Percentiles rank a stretch among this genome's conserved stretches.
phyloP scores from a whole-genome alignment of 2,329 filamentous ascomycete genomes.

The Fusarium pseudoanthophilum region DNA sequence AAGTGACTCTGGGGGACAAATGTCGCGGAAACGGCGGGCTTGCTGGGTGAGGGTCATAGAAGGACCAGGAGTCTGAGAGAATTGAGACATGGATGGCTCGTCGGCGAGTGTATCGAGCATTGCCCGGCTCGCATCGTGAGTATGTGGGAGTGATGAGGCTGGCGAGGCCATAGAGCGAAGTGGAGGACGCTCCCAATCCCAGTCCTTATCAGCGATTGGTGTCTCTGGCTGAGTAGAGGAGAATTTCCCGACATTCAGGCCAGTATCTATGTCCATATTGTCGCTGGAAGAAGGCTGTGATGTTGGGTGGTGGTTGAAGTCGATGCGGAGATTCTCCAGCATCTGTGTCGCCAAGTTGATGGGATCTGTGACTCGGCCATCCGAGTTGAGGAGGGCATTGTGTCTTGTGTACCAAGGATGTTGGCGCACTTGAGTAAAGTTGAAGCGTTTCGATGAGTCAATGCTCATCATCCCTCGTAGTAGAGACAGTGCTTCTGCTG shows the following conservation, averaged over 20 bases:
- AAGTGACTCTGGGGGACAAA: conserved; percentile 86
- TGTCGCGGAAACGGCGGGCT: conserved; percentile 88
- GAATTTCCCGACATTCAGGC: conserved; percentile 60
- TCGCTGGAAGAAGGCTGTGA: conserved; percentile 57
- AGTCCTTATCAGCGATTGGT: conserved; percentile 76
- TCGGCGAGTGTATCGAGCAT: conserved; percentile 76
- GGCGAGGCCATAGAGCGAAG: conserved; percentile 63
- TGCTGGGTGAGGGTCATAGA: conserved; percentile 89
- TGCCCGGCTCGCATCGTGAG: conserved; percentile 51
- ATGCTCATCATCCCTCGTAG: conserved; percentile 94
- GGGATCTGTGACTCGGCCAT: conserved; percentile 81
- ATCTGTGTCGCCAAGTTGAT: conserved; percentile 91
- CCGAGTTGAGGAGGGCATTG: conserved; percentile 79
- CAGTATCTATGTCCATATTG: conserved; percentile 76
- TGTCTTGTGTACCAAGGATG: conserved; percentile 94
- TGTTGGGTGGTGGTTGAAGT: conserved; percentile 77
- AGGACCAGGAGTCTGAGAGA: conserved; percentile 80
- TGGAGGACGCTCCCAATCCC: conserved; percentile 87
- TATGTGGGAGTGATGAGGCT: conserved; percentile 49
- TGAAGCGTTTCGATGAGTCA: conserved; percentile 79
- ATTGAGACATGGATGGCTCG: conserved; percentile 88
- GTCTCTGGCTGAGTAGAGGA: conserved; percentile 89
- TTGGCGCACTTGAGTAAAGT: conserved; percentile 84
- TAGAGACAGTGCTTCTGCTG: conserved; percentile 78
- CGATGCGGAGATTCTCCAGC: conserved; percentile 90